These are phyloP conservation scores for Myriosclerotinia curreyana DNA, from an alignment of 2,329 filamentous ascomycete species.

Conservation along the genomic window DNA sequence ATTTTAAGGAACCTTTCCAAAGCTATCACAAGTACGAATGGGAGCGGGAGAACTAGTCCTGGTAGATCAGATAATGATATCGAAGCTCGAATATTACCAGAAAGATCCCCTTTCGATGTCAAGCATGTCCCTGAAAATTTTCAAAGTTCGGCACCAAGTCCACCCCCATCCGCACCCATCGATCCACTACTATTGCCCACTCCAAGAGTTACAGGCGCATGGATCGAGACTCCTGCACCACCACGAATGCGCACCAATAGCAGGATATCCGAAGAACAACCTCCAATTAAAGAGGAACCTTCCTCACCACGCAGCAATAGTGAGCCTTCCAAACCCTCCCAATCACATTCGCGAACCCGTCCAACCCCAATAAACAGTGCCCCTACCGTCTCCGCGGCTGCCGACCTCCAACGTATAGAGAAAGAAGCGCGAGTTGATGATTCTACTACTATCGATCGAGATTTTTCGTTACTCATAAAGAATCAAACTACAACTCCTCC, in stretches of 20 bases:
- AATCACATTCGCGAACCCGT: constrained; percentile 14
- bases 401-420: constrained; percentile 35
- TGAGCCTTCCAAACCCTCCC: constrained; percentile 9
- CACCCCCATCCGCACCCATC: constrained; percentile 25
- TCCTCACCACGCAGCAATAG: neutral
- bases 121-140: constrained; percentile 33
- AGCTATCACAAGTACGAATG: constrained; percentile 13
- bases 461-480: constrained; percentile 14
- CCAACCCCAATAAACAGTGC: constrained; percentile 32
- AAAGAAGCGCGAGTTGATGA: constrained; percentile 36
- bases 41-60: constrained; percentile 20
- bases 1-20: constrained; percentile 22
- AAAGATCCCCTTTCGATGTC: constrained; percentile 34
- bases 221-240: constrained; percentile 40
- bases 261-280: constrained; percentile 1
- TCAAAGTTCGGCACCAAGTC: constrained; percentile 27
- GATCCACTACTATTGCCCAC: constrained; percentile 33
- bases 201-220: constrained; percentile 37
- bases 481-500: constrained; percentile 18
- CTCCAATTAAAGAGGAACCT: constrained; percentile 18
- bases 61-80: constrained; percentile 33
- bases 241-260: constrained; percentile 15
- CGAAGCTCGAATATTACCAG: constrained; percentile 34
- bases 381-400: constrained; percentile 28
- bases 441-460: constrained; percentile 32